These are phyloP conservation scores for Choiromyces venosus DNA, from an alignment of 495 filamentous ascomycete species.

Conservation along the genomic window DNA sequence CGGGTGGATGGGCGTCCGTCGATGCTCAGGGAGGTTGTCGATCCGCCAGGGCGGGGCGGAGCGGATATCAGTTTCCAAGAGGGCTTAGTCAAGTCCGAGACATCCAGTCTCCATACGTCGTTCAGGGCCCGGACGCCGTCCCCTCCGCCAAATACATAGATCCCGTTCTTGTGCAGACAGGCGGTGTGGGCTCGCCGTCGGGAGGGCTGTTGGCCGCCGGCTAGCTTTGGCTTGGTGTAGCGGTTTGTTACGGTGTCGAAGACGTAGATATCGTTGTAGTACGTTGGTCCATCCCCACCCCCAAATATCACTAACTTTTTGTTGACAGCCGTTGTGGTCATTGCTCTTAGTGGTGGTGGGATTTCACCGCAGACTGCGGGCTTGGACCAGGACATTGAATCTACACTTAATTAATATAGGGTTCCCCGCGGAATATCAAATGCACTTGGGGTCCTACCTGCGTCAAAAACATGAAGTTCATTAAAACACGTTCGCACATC, in stretches of 20 bases:
- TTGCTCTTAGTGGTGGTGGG: constrained; percentile 58
- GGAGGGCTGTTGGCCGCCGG: constrained; percentile 50
- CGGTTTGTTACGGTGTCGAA: constrained; percentile 60
- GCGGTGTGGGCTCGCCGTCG: constrained; percentile 59
- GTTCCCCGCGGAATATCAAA: neutral
- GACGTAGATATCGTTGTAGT: constrained; percentile 65
- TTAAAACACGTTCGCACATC: constrained; percentile 60
- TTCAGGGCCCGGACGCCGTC: constrained; percentile 61
- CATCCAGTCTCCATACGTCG: constrained; percentile 63
- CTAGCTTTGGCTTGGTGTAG: constrained; percentile 54
- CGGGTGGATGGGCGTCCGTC: constrained; percentile 4
- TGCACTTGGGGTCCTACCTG: constrained; percentile 36
- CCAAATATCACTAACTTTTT: constrained; percentile 63
- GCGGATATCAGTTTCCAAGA: constrained; percentile 57
- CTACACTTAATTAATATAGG: constrained; percentile 29
- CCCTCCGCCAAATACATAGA: constrained; percentile 63
- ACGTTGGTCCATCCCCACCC: constrained; percentile 60
- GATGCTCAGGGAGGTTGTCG: constrained; percentile 30
- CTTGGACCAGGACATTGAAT: constrained; percentile 59
- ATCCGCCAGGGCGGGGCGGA: constrained; percentile 25
- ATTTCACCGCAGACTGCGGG: constrained; percentile 57
- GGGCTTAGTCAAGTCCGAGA: constrained; percentile 57
- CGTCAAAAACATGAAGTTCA: constrained; percentile 60
- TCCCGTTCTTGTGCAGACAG: constrained; percentile 60
- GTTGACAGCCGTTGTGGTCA: constrained; percentile 61